Percentiles rank a stretch among this genome's conserved stretches.
phyloP scores from a whole-genome alignment of 2,329 filamentous ascomycete species.

The Penicillium sp. region DNA sequence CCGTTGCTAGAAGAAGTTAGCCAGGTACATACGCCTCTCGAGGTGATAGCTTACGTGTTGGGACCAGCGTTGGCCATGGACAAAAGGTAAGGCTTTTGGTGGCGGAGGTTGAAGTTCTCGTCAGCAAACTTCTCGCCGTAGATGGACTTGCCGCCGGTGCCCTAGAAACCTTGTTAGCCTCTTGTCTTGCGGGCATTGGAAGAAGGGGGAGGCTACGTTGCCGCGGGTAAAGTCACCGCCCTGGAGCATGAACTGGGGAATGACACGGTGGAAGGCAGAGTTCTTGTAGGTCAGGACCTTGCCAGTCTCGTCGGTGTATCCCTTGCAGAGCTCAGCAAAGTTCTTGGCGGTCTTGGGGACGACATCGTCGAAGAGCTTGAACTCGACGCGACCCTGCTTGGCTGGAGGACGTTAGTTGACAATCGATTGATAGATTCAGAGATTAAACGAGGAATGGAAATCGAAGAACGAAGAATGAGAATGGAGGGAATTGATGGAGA shows the following conservation, averaged over 20 bases:
- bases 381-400: conserved; percentile 76
- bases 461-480: too few species aligned
- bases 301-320: conserved; percentile 53
- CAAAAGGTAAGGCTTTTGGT: conserved; percentile 71
- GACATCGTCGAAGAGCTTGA: conserved; percentile 78
- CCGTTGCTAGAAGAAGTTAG: conserved; percentile 52
- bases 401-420: too few species aligned
- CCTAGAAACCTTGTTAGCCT: conserved; percentile 50
- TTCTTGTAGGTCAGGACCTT: conserved; percentile 56
- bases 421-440: conserved; percentile 14
- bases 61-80: conserved; percentile 95
- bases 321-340: conserved; percentile 82
- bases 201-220: too few species aligned
- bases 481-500: background rate
- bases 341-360: conserved; percentile 86
- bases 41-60: conserved; percentile 66
- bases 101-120: conserved; percentile 81
- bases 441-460: too few species aligned
- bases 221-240: conserved; percentile 91
- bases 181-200: too few species aligned
- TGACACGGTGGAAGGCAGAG: conserved; percentile 88
- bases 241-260: conserved; percentile 92
- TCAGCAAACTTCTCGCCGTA: conserved; percentile 92
- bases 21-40: background rate
- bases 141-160: conserved; percentile 88